Evolutionary conservation across 23 red algal genomes (phyloP), one percentile per base, ranked within the genome.

Genomic region (Gracilaria vermiculophylla): DNA sequence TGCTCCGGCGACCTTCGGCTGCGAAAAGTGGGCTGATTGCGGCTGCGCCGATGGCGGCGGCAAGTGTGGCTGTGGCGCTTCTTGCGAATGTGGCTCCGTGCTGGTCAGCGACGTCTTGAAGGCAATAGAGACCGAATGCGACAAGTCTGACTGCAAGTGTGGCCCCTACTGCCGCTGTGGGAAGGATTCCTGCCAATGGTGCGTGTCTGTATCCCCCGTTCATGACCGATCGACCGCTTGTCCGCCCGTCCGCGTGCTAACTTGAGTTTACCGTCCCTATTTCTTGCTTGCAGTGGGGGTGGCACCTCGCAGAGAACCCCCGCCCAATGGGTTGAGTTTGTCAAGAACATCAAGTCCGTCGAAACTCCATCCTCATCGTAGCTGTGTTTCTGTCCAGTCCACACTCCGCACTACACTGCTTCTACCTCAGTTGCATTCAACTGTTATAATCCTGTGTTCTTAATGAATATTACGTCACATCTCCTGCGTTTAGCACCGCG

Each of bases 21-120:
- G 82, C 57, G 64, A 73, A 25, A 89, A 89, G 50, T 89, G 85
- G 85, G 85, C 85, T 37, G 85, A 89, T 28, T 89, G 85, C 40
- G 36, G 71, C 52, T 89, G 85, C 55, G 19, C 39, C 16, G 25
- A 25, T 11, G 42, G 11, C 55, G 71, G 36, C 53, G 62, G 62
- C 44, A 64, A 39, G 17, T 89, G 85, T 51, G 48, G 28, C 31
- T 89, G 85, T 29, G 85, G 85, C 25, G 10, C 9, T 27, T 29
- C 33, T 37, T 89, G 85, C 32, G 53, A 51, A 42, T 89, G 85
- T 57, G 85, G 85, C 71, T 61, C 69, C 16, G 41, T 89, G 32
- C 54, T 52, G 0, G 29, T 72, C 42, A 28, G 25, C 11, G 76
- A 85, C 27, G 80, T 93, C 39, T 36, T 53, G 31, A 79, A 86